A percentile compares a stretch with the other conserved stretches of the same genome.
Evolutionary conservation across 768 basidiomycete species (phyloP).

Genomic region (Boletus vinaceobasis): DNA sequence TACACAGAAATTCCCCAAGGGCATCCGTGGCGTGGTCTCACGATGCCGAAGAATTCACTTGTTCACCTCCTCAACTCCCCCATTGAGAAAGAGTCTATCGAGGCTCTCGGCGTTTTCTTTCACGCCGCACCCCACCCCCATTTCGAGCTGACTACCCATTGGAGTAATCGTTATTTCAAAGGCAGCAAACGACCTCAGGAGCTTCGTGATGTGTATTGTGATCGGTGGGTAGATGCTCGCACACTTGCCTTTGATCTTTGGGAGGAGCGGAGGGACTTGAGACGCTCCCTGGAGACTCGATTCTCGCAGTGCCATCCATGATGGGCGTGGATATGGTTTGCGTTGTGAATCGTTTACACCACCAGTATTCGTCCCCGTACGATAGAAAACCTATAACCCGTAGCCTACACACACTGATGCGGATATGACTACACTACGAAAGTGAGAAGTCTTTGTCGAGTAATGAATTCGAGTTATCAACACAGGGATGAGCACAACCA

Average conservation of each 20-base stretch:
- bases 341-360: no score
- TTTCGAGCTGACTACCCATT: conserved; percentile 1
- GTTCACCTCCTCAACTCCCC: conserved; percentile 2
- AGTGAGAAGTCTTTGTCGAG: no score
- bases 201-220: neutral
- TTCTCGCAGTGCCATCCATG: neutral
- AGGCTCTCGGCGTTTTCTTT: conserved; percentile 13
- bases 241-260: neutral
- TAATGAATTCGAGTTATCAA: neutral
- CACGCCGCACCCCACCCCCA: conserved; percentile 2
- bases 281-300: neutral
- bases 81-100: conserved; percentile 1
- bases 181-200: neutral
- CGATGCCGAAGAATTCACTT: neutral
- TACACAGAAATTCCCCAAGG: conserved; percentile 8
- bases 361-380: neutral
- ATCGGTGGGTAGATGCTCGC: conserved; percentile 1
- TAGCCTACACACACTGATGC: neutral
- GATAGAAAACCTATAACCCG: no score
- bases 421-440: no score
- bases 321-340: neutral
- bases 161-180: neutral
- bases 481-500: neutral
- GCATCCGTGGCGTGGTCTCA: conserved; percentile 8
- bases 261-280: conserved; percentile 1